Base-by-base conservation (phyloP, 2,329 filamentous ascomycete genomes). In the Drechslerella coelobrocha region DNA sequence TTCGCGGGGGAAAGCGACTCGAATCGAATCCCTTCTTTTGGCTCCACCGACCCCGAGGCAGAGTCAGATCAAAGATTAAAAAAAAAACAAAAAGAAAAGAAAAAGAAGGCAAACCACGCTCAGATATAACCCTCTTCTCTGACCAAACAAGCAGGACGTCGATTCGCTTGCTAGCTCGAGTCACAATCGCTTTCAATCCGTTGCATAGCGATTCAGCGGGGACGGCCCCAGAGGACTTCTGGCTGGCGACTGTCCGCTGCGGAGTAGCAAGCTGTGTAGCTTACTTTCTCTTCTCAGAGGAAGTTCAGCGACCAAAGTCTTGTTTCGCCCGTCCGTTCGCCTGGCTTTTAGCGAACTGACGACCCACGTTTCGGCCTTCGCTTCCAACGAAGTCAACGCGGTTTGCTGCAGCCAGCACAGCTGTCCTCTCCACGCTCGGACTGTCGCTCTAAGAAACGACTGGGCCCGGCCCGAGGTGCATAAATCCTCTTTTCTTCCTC, bases 341-440 rank as follows among this genome's bases (percentile, higher is more conserved):
- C 37, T 51, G 34, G 43, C 17, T 47, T 51, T 57, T 71, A 60
- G 59, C 66, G 66, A 71, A 45, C 61, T 51, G 56, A 50, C 57
- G 61, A 62, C 52, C 24, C n/a, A 37, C 43, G 43, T 61, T 61
- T 61, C 24, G n/a, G 27, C 41, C 21, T 6, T 71, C 66, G 59
- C 57, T 71, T 71, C 52, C 66, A 71, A 71, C 66, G 63, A 34
- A 39, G 59, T 71, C 66, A 71, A 71, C 66, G 61, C 66, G 59
- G 54, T 56, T 21, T 50, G 41, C 41, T 23, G 41, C 41, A 45
- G 41, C 41, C 14, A 45, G 19, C 14, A 45, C 6, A n/a, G n/a
- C 14, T 12, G 29, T 31, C 29, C 29, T 6, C 19, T n/a, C 41
- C 17, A 23, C 41, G 41, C 41, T 45, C 41, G 41, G 41, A 45